phyloP scores from a whole-genome alignment of 108 stramenopile genomes.

The Skeletonema grethae region DNA sequence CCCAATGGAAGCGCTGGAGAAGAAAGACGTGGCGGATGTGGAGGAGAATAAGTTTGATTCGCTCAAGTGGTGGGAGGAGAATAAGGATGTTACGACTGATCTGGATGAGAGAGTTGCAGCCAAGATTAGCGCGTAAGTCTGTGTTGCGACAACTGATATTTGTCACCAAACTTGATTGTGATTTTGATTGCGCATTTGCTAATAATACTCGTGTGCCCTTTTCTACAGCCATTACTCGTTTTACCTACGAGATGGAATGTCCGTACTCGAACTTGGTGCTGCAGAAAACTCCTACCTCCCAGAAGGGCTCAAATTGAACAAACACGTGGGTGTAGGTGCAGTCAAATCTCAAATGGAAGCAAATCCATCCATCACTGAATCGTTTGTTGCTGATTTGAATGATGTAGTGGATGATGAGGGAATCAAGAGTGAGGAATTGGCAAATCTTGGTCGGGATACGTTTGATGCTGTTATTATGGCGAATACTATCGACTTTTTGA shows the following conservation, averaged over 20 bases:
- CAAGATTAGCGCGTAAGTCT: slow-evolving; percentile 67
- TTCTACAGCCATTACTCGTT: slow-evolving; percentile 71
- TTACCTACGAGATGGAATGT: slow-evolving; percentile 80
- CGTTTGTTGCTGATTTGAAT: slow-evolving; percentile 75
- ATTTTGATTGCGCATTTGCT: background rate
- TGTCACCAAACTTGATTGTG: background rate
- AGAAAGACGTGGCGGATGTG: slow-evolving; percentile 28
- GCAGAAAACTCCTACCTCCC: slow-evolving; percentile 87
- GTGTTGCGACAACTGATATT: background rate
- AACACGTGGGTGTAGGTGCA: slow-evolving; percentile 82
- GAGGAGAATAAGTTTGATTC: slow-evolving; percentile 55
- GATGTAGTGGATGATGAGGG: slow-evolving; percentile 71
- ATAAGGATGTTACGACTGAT: slow-evolving; percentile 62
- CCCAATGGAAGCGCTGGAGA: slow-evolving; percentile 31
- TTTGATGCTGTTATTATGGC: slow-evolving; percentile 88
- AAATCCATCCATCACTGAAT: slow-evolving; percentile 79
- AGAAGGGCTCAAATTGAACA: slow-evolving; percentile 55
- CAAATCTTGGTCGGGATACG: slow-evolving; percentile 51
- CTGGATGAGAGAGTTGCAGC: slow-evolving; percentile 67
- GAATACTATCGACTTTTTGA: slow-evolving; percentile 85
- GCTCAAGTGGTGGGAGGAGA: slow-evolving; percentile 71
- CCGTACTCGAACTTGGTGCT: slow-evolving; percentile 84
- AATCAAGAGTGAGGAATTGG: slow-evolving; percentile 70
- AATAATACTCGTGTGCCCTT: background rate
- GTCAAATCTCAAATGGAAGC: slow-evolving; percentile 63